Conservation (phyloP, 805 yeast species). For the Saccharomyces eubayanus region DNA sequence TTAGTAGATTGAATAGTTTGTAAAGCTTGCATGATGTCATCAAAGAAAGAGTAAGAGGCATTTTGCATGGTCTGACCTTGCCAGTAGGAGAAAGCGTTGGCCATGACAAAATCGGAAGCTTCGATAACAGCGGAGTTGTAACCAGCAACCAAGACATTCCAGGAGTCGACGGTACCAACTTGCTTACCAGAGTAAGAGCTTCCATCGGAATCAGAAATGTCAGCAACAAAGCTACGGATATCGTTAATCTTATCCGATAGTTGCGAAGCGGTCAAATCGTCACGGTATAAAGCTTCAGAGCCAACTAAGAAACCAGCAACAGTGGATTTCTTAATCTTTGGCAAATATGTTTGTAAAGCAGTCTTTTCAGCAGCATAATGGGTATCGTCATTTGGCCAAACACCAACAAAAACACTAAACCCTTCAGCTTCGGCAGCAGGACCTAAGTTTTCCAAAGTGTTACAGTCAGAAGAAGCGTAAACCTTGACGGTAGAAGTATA, state of each 20-base stretch:
- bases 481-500: conserved; percentile 68
- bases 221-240: conserved; percentile 50
- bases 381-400: conserved; percentile 87
- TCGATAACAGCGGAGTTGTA: conserved; percentile 58
- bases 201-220: conserved; percentile 72
- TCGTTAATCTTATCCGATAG: conserved; percentile 62
- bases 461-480: conserved; percentile 90
- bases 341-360: conserved; percentile 65
- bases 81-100: conserved; percentile 98
- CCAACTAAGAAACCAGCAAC: conserved; percentile 81
- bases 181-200: conserved; percentile 59
- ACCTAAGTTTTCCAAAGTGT: conserved; percentile 74
- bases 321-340: conserved; percentile 57
- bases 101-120: conserved; percentile 79
- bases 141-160: conserved; percentile 87
- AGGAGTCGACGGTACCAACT: conserved; percentile 93
- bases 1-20: conserved; percentile 78
- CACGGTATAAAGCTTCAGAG: conserved; percentile 92
- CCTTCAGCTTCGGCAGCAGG: conserved; percentile 79
- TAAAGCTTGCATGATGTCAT: conserved; percentile 95
- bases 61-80: conserved; percentile 85
- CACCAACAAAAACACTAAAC: conserved; percentile 70
- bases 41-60: conserved; percentile 86
- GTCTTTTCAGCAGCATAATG: conserved; percentile 67
- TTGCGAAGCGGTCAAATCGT: conserved; percentile 64